A percentile compares a stretch with the other conserved stretches of the same genome.
Conservation (phyloP, 2,329 filamentous ascomycete species). For the Aspergillus cejpii region DNA sequence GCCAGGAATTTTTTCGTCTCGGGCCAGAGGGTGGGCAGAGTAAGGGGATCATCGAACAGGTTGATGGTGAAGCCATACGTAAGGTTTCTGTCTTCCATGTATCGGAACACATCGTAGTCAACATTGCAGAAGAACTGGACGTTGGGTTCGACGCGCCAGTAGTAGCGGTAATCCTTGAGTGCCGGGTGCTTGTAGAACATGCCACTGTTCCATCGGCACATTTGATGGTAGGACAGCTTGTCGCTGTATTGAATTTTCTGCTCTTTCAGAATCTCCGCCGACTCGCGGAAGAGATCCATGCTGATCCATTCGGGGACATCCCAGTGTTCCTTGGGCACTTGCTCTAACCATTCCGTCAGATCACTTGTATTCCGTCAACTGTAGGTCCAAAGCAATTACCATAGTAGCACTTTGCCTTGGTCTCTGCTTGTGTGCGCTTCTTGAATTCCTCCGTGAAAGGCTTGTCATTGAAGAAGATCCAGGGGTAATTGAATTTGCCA, state of each 20-base stretch:
- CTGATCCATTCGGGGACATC: conserved; percentile 88
- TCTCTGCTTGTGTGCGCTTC: conserved; percentile 66
- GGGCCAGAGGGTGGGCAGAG: conserved; percentile 87
- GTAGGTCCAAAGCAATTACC: conserved; percentile 46
- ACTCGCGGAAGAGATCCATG: conserved; percentile 75
- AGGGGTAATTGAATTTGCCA: conserved; percentile 97
- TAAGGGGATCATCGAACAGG: conserved; percentile 84
- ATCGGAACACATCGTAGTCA: conserved; percentile 97
- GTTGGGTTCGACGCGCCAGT: conserved; percentile 98
- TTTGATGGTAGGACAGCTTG: conserved; percentile 90
- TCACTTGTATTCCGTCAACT: conserved; percentile 11
- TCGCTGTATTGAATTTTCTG: conserved; percentile 84
- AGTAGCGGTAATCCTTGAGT: conserved; percentile 74
- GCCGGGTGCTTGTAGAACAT: conserved; percentile 96
- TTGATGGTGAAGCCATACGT: conserved; percentile 99
- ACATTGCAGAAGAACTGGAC: conserved; percentile 99
- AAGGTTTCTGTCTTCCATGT: conserved; percentile 97
- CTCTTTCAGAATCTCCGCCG: conserved; percentile 72
- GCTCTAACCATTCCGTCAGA: conserved; percentile 47
- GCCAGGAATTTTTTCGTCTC: conserved; percentile 86
- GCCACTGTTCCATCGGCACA: conserved; percentile 98
- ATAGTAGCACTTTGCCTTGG: conserved; percentile 81
- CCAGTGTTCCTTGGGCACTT: conserved; percentile 95
- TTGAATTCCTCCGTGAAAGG: conserved; percentile 94
- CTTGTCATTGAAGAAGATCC: conserved; percentile 98